Evolutionary conservation across 768 basidiomycete genomes (phyloP).

Genomic region (Trametopsis cervina): DNA sequence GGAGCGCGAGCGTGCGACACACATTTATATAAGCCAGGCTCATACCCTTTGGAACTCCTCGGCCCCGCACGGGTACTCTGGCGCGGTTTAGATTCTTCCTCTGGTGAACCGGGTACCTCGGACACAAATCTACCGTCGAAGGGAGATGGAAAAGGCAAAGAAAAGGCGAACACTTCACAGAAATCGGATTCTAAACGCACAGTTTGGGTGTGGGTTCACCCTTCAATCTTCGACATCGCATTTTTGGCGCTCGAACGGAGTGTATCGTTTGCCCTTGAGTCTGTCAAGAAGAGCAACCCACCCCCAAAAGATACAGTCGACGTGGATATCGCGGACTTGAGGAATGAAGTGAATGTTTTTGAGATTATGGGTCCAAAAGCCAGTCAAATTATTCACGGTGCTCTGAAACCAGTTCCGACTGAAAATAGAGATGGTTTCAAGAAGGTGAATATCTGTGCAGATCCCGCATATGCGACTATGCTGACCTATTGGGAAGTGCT

Average conservation of each 20-base stretch:
- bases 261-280: constrained; percentile 42
- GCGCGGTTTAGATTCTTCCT: constrained; percentile 27
- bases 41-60: constrained; percentile 66
- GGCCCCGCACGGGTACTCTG: constrained; percentile 72
- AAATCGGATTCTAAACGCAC: constrained; percentile 27
- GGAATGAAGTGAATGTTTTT: constrained; percentile 69
- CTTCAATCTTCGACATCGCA: constrained; percentile 55
- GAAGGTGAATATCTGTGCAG: constrained; percentile 34
- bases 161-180: constrained; percentile 16
- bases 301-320: constrained; percentile 24
- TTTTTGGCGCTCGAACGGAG: constrained; percentile 44
- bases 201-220: constrained; percentile 79
- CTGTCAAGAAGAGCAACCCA: constrained; percentile 14
- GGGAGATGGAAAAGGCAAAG: constrained; percentile 25
- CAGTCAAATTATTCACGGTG: constrained; percentile 44
- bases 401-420: constrained; percentile 40
- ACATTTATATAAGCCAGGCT: constrained; percentile 51
- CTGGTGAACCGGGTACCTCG: neutral
- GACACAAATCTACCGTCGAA: constrained; percentile 5
- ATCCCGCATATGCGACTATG: neutral
- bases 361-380: constrained; percentile 82
- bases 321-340: constrained; percentile 65
- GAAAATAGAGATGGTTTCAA: constrained; percentile 50
- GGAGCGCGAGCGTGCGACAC: constrained; percentile 67
- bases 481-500: constrained; percentile 45